Base-by-base conservation (phyloP, 2,329 filamentous ascomycete genomes). In the Pseudofabraea citricarpa region DNA sequence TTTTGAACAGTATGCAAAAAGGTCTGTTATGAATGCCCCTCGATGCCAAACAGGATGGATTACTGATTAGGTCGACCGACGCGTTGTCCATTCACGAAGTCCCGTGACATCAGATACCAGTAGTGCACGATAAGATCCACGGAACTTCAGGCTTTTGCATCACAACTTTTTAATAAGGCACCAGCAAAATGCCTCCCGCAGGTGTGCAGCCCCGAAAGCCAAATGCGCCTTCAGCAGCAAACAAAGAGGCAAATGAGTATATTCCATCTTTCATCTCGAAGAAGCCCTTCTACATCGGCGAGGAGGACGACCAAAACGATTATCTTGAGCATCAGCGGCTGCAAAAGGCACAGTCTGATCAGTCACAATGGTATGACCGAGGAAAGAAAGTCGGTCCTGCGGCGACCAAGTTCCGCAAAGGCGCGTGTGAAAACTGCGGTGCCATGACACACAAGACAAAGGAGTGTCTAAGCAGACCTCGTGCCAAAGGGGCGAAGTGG, bases 221-320 rank as follows among this genome's bases (percentile, higher is more conserved):
- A 15, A 48, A 52, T 29, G 50, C 55, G 33, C 59, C 60, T 24
- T 60, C 62, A 49, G 71, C 66, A 13, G 68, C 76, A 13, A 79
- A 75, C 43, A 95, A 95, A 64, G 90, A 95, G 66, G 89, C 93
- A 67, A 98, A 98, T 75, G 83, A 96, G 65, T 98, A 98, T 74
- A 98, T 98, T 59, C 93, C 93, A 5, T 83, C 87, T 42, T 98
- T 96, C 75, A 98, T 98, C 70, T 90, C 90, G 57, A 96, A 95
- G 66, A 90, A 94, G 56, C 93, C 93, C 4, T 98, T 98, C 69
- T 98, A 97, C 66, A 83, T 94, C 43, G 81, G 79, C 57, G 82
- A 87, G 56, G 87, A 90, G 61, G 83, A 84, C 53, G 80, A 84
- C 47, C 77, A 85, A 48, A 77, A 79, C 62, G 90, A 97, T 60